These are phyloP conservation scores for Volvox reticuliferus DNA, from an alignment of 139 green algal species.

Conservation along the genomic window DNA sequence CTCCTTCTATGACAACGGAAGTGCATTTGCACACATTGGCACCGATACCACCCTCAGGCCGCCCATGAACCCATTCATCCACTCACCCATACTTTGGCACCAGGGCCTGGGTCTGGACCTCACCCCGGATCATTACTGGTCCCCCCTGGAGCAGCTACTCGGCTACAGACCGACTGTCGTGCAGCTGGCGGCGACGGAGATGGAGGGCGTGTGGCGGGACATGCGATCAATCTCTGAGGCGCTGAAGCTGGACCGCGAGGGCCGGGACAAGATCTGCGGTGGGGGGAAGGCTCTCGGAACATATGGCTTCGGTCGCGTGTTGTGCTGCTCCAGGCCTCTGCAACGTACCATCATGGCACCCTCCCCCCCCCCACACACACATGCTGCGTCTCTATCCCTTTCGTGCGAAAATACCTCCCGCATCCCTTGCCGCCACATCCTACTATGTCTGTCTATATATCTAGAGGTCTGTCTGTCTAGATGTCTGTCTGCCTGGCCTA, in stretches of 20 bases:
- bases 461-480: too few relatives aligned
- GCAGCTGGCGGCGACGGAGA: constrained; percentile 63
- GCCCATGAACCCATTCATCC: too few relatives aligned
- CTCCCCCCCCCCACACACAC: too few relatives aligned
- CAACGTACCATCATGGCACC: too few relatives aligned
- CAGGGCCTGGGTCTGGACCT: constrained; percentile 56
- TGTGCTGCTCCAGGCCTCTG: too few relatives aligned
- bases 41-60: too few relatives aligned
- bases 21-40: too few relatives aligned
- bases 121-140: constrained; percentile 47
- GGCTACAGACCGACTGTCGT: constrained; percentile 67
- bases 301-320: too few relatives aligned
- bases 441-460: neutral
- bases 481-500: neutral
- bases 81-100: neutral
- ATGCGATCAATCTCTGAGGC: constrained; percentile 64
- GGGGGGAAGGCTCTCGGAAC: neutral
- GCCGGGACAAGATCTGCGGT: constrained; percentile 36
- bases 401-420: too few relatives aligned
- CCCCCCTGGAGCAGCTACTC: constrained; percentile 58
- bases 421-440: too few relatives aligned
- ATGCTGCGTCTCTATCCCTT: too few relatives aligned
- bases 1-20: too few relatives aligned
- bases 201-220: constrained; percentile 68
- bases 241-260: constrained; percentile 44